Evolutionary conservation across 257 asterid species (phyloP).

Genomic region (Penstemon newberryi): DNA sequence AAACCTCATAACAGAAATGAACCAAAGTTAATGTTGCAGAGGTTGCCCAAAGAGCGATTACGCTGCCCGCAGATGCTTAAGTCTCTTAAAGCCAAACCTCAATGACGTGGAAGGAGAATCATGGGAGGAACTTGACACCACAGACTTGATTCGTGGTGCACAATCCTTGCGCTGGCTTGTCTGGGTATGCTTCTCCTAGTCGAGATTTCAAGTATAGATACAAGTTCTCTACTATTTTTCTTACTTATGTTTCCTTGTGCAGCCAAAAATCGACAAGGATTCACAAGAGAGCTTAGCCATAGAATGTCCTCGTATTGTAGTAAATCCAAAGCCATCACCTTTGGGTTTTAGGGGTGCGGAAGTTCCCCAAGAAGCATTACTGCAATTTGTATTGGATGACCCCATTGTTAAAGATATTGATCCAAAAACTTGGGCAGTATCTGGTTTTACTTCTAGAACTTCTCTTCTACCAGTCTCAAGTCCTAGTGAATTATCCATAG

Average conservation of each 20-base stretch:
- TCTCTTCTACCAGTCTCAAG: conserved; percentile 29
- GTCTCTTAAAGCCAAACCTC: conserved; percentile 66
- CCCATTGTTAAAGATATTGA: conserved; percentile 63
- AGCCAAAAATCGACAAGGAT: conserved; percentile 81
- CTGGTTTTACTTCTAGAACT: conserved; percentile 38
- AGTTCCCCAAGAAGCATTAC: conserved; percentile 74
- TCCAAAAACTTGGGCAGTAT: conserved; percentile 74
- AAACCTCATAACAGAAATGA: conserved; percentile 59
- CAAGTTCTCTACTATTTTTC: not conserved
- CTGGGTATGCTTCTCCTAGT: conserved; percentile 56
- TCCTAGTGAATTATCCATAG: conserved; percentile 60
- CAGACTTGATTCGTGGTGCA: conserved; percentile 57
- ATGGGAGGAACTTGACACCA: conserved; percentile 92
- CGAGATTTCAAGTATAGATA: not conserved
- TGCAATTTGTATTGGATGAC: conserved; percentile 54
- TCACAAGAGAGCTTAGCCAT: conserved; percentile 54
- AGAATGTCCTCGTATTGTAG: conserved; percentile 80
- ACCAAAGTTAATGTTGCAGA: conserved; percentile 78
- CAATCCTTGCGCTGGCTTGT: conserved; percentile 90
- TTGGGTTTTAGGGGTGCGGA: conserved; percentile 60
- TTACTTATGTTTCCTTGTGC: conserved; percentile 28
- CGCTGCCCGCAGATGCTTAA: conserved; percentile 65
- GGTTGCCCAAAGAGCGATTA: conserved; percentile 74
- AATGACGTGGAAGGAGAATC: conserved; percentile 70
- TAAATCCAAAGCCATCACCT: conserved; percentile 76